phyloP scores from a whole-genome alignment of 495 filamentous ascomycete genomes.

The Hypomontagnella submonticulosa region DNA sequence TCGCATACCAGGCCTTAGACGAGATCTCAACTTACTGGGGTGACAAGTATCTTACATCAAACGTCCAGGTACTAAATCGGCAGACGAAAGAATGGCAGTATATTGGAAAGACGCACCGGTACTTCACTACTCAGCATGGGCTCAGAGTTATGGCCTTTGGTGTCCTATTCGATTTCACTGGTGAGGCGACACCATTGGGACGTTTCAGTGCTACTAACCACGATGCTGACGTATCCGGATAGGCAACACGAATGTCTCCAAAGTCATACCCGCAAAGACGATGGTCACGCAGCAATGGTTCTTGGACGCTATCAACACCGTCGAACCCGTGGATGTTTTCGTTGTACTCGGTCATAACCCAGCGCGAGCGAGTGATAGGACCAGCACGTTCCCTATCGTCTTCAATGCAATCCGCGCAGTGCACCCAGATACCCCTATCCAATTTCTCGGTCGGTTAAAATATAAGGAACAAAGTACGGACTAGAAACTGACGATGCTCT shows the following conservation, averaged over 20 bases:
- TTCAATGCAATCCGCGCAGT: conserved; percentile 73
- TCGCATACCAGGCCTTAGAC: conserved; percentile 54
- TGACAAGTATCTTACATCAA: conserved; percentile 76
- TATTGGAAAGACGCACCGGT: conserved; percentile 75
- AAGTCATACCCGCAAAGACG: conserved; percentile 62
- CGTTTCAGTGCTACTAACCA: conserved; percentile 48
- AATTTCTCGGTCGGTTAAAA: conserved; percentile 69
- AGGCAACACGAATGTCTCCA: conserved; percentile 49
- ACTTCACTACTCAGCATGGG: conserved; percentile 78
- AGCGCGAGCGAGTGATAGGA: conserved; percentile 65
- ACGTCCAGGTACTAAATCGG: conserved; percentile 78
- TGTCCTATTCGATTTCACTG: conserved; percentile 83
- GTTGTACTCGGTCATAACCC: conserved; percentile 78
- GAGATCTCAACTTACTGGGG: conserved; percentile 54
- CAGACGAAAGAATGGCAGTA: conserved; percentile 70
- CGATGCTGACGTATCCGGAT: conserved; percentile 44
- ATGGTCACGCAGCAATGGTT: conserved; percentile 82
- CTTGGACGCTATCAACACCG: conserved; percentile 70
- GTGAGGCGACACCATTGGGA: conserved; percentile 72
- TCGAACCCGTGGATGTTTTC: conserved; percentile 76
- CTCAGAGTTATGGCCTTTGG: conserved; percentile 82
- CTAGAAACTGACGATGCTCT: conserved; percentile 3
- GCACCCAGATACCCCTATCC: conserved; percentile 76
- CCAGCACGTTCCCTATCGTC: conserved; percentile 64
- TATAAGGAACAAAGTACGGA: background rate